Conservation (phyloP, 257 asterid species). For the Solanum gandarillasii region DNA sequence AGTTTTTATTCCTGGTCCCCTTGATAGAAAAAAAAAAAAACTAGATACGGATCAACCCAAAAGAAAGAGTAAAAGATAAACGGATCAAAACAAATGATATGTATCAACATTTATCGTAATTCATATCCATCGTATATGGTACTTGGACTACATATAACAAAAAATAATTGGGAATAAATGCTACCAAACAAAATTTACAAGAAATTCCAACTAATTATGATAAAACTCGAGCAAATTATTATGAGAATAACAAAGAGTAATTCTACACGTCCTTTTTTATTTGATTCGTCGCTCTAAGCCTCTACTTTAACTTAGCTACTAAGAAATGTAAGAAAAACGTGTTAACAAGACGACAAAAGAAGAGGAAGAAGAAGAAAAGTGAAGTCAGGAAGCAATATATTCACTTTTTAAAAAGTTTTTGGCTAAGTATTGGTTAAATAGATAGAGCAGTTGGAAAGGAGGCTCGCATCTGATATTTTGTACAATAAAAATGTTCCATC, state of each 20-base stretch:
- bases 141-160: not conserved
- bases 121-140: not conserved
- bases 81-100: not conserved
- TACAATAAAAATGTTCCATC: too few relatives aligned
- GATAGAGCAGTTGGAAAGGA: accelerated
- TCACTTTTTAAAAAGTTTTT: not conserved
- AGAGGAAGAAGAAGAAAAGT: not conserved
- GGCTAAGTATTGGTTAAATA: not conserved
- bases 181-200: not conserved
- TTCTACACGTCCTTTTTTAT: not conserved
- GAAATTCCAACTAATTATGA: not conserved
- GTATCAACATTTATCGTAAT: not conserved
- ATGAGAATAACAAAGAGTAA: not conserved
- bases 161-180: not conserved
- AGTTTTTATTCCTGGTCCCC: not conserved
- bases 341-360: not conserved
- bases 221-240: not conserved
- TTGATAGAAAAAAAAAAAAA: not conserved
- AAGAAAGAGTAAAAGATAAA: too few relatives aligned
- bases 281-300: not conserved
- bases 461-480: too few relatives aligned
- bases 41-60: not conserved
- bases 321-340: not conserved
- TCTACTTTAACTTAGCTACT: not conserved
- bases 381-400: not conserved